A percentile compares a stretch with the other conserved stretches of the same genome.
Conservation (phyloP, 2,329 filamentous ascomycete genomes). For the Monosporascus sp. region DNA sequence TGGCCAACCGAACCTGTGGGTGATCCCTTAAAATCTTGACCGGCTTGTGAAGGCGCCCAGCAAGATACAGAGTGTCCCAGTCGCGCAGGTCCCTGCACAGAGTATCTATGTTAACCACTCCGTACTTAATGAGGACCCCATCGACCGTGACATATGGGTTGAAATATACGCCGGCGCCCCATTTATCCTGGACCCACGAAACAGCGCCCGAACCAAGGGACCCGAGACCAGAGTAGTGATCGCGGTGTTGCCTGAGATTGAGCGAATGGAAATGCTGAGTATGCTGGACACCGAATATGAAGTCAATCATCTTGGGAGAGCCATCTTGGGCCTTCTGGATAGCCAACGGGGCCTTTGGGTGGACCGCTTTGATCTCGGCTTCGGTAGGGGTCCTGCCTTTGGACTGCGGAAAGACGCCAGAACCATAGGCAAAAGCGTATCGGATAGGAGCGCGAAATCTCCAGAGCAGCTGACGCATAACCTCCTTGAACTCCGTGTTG, state of each 20-base stretch:
- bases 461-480: constrained; percentile 79
- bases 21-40: constrained; percentile 94
- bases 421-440: constrained; percentile 96
- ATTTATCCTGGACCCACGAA: constrained; percentile 76
- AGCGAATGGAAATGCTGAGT: constrained; percentile 96
- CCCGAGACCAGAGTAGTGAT: constrained; percentile 87
- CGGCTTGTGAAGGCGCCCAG: constrained; percentile 90
- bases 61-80: constrained; percentile 95
- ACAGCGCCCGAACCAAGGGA: constrained; percentile 80
- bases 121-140: constrained; percentile 95
- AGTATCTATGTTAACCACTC: constrained; percentile 90
- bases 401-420: constrained; percentile 85
- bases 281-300: constrained; percentile 92
- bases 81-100: constrained; percentile 78
- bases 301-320: constrained; percentile 94
- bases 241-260: constrained; percentile 79
- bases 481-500: constrained; percentile 92
- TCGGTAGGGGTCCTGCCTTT: constrained; percentile 48
- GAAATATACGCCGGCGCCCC: constrained; percentile 94
- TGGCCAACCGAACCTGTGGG: constrained; percentile 83
- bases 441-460: constrained; percentile 89
- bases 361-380: constrained; percentile 57
- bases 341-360: constrained; percentile 75
- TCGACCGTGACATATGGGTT: constrained; percentile 94
- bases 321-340: constrained; percentile 82